A percentile compares a stretch with the other conserved stretches of the same genome.
Evolutionary conservation across 495 filamentous ascomycete genomes (phyloP).

Genomic region (Terfezia boudieri): DNA sequence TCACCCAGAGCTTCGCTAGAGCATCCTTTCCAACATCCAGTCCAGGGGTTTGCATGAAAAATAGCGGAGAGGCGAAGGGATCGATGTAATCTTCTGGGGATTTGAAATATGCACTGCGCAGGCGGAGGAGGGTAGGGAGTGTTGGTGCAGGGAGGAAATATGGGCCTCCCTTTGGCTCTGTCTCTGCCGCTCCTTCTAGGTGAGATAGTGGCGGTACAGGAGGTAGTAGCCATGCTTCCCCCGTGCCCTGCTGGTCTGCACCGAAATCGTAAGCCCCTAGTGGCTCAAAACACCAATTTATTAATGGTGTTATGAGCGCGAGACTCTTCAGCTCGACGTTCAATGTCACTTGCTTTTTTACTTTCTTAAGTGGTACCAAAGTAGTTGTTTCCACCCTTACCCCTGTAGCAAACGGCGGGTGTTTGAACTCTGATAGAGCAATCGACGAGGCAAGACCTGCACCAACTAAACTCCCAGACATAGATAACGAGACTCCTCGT

Average conservation of each 20-base stretch:
- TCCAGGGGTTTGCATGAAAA: not conserved
- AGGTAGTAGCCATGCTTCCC: not conserved
- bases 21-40: not conserved
- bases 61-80: not conserved
- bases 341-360: not conserved
- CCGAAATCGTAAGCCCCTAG: not conserved
- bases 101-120: not conserved
- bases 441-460: not conserved
- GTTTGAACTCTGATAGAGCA: not conserved
- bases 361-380: not conserved
- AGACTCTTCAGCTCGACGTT: not conserved
- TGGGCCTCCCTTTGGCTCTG: not conserved
- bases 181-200: not conserved
- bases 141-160: not conserved
- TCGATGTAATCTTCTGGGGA: not conserved
- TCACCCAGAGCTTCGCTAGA: not conserved
- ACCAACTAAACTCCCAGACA: not conserved
- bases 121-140: not conserved
- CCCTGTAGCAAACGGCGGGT: not conserved
- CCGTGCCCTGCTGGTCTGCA: not conserved
- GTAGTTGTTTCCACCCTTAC: not conserved
- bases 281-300: not conserved
- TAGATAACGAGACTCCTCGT: not conserved
- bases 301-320: not conserved
- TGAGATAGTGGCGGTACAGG: not conserved